Percentiles rank a stretch among this genome's conserved stretches.
Evolutionary conservation across 2,329 filamentous ascomycete genomes (phyloP).

Genomic region (Exophiala sp.): DNA sequence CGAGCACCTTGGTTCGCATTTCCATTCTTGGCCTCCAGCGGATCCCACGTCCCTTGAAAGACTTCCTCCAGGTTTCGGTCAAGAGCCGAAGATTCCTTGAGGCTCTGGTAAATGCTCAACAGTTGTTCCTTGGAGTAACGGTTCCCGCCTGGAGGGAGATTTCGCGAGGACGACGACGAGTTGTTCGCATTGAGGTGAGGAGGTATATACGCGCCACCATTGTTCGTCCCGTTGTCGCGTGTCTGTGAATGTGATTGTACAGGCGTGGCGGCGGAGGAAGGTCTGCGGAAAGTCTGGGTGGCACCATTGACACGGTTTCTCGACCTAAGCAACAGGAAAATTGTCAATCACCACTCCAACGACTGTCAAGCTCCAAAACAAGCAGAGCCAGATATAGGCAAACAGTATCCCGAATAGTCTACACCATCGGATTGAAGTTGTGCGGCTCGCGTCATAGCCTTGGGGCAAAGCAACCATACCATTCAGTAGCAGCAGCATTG

Average conservation of each 20-base stretch:
- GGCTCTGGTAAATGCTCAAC: constrained; percentile 62
- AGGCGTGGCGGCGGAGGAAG: constrained; percentile 54
- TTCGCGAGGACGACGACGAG: constrained; percentile 44
- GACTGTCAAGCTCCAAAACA: background rate
- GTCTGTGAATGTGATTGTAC: constrained; percentile 35
- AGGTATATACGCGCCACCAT: constrained; percentile 52
- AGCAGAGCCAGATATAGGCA: background rate
- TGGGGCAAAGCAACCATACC: constrained; percentile 44
- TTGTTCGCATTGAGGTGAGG: constrained; percentile 53
- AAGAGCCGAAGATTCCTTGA: constrained; percentile 49
- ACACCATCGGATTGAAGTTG: background rate
- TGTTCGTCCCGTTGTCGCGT: constrained; percentile 40
- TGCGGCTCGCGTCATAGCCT: background rate
- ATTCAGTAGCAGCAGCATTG: constrained; percentile 61
- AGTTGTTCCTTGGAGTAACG: constrained; percentile 77
- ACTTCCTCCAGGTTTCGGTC: constrained; percentile 60
- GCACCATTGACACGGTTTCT: constrained; percentile 58
- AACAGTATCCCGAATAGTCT: background rate
- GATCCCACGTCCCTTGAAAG: constrained; percentile 73
- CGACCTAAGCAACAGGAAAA: constrained; percentile 44
- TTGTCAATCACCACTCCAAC: constrained; percentile 4
- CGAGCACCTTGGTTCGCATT: constrained; percentile 64
- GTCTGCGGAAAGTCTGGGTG: constrained; percentile 61
- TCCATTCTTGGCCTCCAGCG: constrained; percentile 54
- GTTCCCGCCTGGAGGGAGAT: constrained; percentile 48